Percentiles rank a stretch among this genome's conserved stretches.
Conservation (phyloP, 208 protist species). For the Trichomonas gallinae region DNA sequence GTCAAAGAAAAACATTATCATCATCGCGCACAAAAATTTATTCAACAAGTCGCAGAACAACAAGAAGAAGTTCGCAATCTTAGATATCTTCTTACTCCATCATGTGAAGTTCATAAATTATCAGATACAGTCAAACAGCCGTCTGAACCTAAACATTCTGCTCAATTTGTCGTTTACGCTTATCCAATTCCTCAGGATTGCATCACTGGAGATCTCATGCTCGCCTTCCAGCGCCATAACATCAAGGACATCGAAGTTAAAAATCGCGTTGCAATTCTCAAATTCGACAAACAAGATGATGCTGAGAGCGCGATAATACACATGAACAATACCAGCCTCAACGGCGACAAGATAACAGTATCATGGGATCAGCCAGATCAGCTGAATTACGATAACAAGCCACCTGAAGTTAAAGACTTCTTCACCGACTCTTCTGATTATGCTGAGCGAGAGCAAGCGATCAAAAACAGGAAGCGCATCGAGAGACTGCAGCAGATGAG, state of each 20-base stretch:
- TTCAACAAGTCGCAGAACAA: background rate
- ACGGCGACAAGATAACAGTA: background rate
- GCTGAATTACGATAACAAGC: background rate
- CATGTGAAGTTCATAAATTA: background rate
- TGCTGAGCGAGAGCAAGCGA: background rate
- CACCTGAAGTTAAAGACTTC: background rate
- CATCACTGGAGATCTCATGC: background rate
- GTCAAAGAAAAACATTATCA: background rate
- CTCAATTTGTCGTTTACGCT: background rate
- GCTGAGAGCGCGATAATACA: background rate
- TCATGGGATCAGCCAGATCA: background rate
- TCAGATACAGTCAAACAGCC: background rate
- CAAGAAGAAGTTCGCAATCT: background rate
- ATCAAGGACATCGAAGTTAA: background rate
- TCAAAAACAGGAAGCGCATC: background rate
- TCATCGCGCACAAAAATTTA: background rate
- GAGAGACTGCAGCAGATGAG: background rate
- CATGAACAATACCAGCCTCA: background rate
- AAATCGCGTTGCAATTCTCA: background rate
- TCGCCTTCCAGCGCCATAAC: background rate
- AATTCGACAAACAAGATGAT: background rate
- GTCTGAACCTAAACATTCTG: background rate
- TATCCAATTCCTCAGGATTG: background rate
- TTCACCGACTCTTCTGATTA: background rate
- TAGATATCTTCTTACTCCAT: background rate